phyloP scores from a whole-genome alignment of 2,329 filamentous ascomycete genomes.

The Trichoderma sp. region DNA sequence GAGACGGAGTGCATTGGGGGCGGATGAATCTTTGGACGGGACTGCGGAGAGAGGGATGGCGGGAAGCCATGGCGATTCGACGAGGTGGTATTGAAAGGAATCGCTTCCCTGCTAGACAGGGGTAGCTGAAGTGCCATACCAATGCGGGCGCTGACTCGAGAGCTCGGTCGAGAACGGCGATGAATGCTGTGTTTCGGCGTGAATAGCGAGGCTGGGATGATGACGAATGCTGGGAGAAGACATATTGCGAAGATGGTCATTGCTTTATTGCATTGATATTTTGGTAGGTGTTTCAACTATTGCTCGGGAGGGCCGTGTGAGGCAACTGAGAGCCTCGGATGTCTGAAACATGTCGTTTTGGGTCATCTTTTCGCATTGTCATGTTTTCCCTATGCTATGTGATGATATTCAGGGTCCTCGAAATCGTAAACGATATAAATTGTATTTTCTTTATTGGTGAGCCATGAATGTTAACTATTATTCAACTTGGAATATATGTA shows the following conservation, averaged over 20 bases:
- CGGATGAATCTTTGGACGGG: not conserved
- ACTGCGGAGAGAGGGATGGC: not conserved
- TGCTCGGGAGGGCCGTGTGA: not conserved
- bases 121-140: not conserved
- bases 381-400: not conserved
- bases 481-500: not conserved
- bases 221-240: not conserved
- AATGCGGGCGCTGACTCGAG: not conserved
- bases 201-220: not conserved
- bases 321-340: not conserved
- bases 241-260: not conserved
- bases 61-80: not conserved
- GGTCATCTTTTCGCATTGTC: not conserved
- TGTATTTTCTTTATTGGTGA: not conserved
- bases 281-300: no score
- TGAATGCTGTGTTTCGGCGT: not conserved
- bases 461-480: no score
- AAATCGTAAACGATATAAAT: not conserved
- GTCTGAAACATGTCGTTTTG: not conserved
- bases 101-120: constrained; percentile 5
- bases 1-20: not conserved
- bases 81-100: constrained; percentile 9
- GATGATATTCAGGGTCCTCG: not conserved
- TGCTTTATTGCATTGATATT: not conserved
- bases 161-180: not conserved